Evolutionary conservation across 129 eudicot genomes (phyloP).

Genomic region (Logfia minima): DNA sequence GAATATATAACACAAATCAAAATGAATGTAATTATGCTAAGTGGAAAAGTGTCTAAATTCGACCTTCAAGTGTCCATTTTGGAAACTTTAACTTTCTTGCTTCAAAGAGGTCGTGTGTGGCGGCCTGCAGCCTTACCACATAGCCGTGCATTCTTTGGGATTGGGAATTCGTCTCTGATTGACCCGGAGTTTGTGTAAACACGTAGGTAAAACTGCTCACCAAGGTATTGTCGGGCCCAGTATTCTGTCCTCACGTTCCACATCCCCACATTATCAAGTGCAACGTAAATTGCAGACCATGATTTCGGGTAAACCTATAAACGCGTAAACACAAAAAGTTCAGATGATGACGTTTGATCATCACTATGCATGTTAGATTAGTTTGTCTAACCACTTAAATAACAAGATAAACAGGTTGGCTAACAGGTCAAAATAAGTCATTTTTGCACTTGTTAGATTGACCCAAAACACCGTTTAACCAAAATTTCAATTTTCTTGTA

Average conservation of each 20-base stretch:
- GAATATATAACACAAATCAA: conserved; percentile 37
- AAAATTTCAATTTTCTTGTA: not conserved
- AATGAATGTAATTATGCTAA: conserved; percentile 34
- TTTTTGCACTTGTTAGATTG: not conserved
- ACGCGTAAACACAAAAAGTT: not conserved
- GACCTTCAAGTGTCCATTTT: not conserved
- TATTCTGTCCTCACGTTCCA: conserved; percentile 84
- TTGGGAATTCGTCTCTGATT: conserved; percentile 82
- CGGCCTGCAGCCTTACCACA: conserved; percentile 83
- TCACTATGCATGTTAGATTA: not conserved
- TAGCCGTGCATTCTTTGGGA: conserved; percentile 80
- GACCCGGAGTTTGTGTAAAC: conserved; percentile 77
- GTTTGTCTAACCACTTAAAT: not conserved
- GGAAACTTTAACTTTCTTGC: not conserved
- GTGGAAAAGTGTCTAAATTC: conserved; percentile 19
- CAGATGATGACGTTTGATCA: not conserved
- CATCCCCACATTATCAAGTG: conserved; percentile 94
- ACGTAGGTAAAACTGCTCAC: conserved; percentile 80
- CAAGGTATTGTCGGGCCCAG: conserved; percentile 93
- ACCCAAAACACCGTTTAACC: not conserved
- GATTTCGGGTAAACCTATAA: conserved; percentile 82
- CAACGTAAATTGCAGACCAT: conserved; percentile 81
- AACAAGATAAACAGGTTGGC: not conserved
- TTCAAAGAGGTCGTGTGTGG: conserved; percentile 77
- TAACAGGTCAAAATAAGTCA: not conserved